Percentiles rank a stretch among this genome's conserved stretches.
Evolutionary conservation across 1,284 basidiomycete genomes (phyloP).

Genomic region (Moesziomyces sp.): DNA sequence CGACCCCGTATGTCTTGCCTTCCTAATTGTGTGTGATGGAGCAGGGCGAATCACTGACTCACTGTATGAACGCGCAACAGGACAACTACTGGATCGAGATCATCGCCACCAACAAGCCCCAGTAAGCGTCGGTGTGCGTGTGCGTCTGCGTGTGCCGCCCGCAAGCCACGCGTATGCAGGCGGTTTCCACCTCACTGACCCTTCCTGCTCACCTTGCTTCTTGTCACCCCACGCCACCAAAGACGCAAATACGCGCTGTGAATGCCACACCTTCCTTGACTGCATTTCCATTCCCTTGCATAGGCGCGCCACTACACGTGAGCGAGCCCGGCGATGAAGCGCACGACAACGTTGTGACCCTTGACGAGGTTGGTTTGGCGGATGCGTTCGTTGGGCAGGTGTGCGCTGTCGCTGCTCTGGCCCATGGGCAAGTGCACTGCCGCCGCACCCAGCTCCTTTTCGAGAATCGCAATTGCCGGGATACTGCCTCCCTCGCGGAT

Average conservation of each 20-base stretch:
- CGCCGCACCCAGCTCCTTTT: slow-evolving; percentile 80
- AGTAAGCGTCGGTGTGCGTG: slow-evolving; percentile 32
- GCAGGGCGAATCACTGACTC: too few species aligned
- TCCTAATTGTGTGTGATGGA: background rate
- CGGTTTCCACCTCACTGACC: too few species aligned
- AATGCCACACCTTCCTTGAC: too few species aligned
- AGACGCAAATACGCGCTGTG: too few species aligned
- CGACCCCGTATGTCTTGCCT: slow-evolving; percentile 73
- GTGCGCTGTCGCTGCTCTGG: slow-evolving; percentile 78
- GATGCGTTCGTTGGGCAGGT: slow-evolving; percentile 85
- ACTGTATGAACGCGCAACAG: background rate
- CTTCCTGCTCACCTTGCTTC: too few species aligned
- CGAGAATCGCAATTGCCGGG: slow-evolving; percentile 89
- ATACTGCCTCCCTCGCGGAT: slow-evolving; percentile 79
- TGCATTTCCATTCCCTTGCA: background rate
- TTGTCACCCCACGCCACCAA: too few species aligned
- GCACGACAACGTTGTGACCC: slow-evolving; percentile 31
- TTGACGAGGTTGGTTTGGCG: slow-evolving; percentile 77
- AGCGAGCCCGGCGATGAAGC: slow-evolving; percentile 37
- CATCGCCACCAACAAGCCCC: slow-evolving; percentile 55
- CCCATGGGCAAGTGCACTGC: slow-evolving; percentile 90
- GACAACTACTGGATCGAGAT: slow-evolving; percentile 72
- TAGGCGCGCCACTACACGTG: background rate
- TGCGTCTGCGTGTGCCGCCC: too few species aligned
- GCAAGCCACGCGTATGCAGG: too few species aligned